These are phyloP conservation scores for Alternaria rosae DNA, from an alignment of 2,329 filamentous ascomycete genomes.

Conservation along the genomic window DNA sequence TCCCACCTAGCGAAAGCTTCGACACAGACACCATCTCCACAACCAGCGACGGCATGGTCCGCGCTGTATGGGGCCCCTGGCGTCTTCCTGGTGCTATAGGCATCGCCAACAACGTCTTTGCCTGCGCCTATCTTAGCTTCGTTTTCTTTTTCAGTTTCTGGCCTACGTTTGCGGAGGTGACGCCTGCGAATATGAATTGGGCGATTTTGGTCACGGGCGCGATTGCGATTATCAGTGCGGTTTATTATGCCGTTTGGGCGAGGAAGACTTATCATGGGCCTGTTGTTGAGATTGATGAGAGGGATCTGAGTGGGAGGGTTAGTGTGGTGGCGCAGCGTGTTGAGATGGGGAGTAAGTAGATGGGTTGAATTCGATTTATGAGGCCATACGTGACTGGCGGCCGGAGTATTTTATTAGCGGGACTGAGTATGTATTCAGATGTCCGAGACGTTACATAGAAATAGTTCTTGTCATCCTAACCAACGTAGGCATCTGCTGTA, in stretches of 20 bases:
- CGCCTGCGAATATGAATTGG: slow-evolving; percentile 39
- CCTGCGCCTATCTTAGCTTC: slow-evolving; percentile 31
- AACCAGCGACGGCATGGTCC: slow-evolving; percentile 15
- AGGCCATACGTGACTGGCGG: rapidly evolving
- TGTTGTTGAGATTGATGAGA: slow-evolving; percentile 26
- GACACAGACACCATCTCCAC: not conserved
- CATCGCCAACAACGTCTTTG: slow-evolving; percentile 32
- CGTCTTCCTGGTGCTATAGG: slow-evolving; percentile 25
- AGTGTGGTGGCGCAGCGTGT: not conserved
- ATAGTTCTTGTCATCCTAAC: not conserved
- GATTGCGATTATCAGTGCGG: slow-evolving; percentile 23
- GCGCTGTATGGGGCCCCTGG: slow-evolving; percentile 36
- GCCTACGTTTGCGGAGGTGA: slow-evolving; percentile 26
- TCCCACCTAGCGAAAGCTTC: slow-evolving; percentile 10
- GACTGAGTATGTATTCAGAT: rapidly evolving
- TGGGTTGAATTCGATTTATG: rapidly evolving
- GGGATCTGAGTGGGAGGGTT: not conserved
- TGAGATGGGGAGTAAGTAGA: not conserved
- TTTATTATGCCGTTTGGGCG: slow-evolving; percentile 36
- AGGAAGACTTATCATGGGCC: slow-evolving; percentile 37
- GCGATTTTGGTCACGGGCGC: slow-evolving; percentile 29
- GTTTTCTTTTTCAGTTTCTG: slow-evolving; percentile 43
- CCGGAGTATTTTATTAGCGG: not conserved
- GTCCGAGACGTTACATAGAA: not conserved
- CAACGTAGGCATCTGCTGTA: not conserved